Base-by-base conservation (phyloP, 2,329 filamentous ascomycete species). In the Dendryphion nanum region DNA sequence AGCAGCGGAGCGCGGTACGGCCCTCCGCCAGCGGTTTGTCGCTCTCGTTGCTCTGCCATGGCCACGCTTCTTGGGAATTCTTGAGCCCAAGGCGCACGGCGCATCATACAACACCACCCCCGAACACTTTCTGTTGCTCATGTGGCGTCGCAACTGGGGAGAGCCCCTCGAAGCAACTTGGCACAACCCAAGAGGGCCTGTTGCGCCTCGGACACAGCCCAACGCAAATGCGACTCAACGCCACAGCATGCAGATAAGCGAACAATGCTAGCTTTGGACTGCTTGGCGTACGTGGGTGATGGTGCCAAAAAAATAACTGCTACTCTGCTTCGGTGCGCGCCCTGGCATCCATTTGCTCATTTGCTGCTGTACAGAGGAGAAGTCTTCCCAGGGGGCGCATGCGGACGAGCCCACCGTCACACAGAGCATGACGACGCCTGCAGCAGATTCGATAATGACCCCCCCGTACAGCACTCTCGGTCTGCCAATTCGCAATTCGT, bases 181-280 rank as follows among this genome's bases (percentile, higher is more conserved):
- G 19, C 33, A 41, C n/a, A n/a, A n/a, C n/a, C n/a, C n/a, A n/a
- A n/a, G n/a, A n/a, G n/a, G n/a, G n/a, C n/a, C n/a, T n/a, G n/a
- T n/a, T n/a, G 29, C 50, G 39, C 33, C 46, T 43, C 40, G 45
- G 33, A 40, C 39, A 39, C 34, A 30, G 44, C 47, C 38, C 48
- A 47, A 48, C 46, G 50, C 45, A 30, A n/a, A 30, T 47, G 38
- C 45, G 35, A 47, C 50, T 54, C 48, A 14, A 59, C 57, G 60
- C 59, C 57, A 55, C 56, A 57, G 49, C 42, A 45, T 48, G 47
- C 48, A 52, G 50, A 56, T 59, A 54, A 53, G 53, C 56, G 52
- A 60, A 51, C 48, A 46, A 48, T 53, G 46, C 48, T 50, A 30
- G 29, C 16, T 30, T 15, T 35, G 42, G 31, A 28, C 34, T 44